Base-by-base conservation (phyloP, 2,329 filamentous ascomycete genomes). In the Esteya vermicola region DNA sequence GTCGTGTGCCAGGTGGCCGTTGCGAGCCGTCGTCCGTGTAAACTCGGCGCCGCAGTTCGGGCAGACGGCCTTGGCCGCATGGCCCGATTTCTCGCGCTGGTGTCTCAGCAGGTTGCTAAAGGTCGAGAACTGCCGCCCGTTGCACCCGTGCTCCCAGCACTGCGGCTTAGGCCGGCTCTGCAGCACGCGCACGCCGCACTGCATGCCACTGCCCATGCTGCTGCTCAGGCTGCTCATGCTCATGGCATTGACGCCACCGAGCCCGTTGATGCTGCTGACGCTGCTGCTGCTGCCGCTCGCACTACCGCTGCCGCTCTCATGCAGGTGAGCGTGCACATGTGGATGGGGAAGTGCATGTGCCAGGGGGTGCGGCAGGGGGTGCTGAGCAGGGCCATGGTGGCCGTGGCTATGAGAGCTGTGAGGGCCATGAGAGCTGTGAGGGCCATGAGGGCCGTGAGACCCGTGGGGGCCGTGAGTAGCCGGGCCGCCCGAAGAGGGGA, bases 71-170 rank as follows among this genome's bases (percentile, higher is more conserved):
- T 95, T 95, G 23, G 82, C 70, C 10, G 88, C 85, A 39, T 88
- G 86, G 21, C 89, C 89, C 1, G 85, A 93, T 58, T 94, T 95
- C 60, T 96, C 89, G 33, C 89, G 75, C 59, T 95, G 88, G 57
- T 96, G 89, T 46, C 89, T 73, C 28, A 95, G 67, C 4, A 95
- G 72, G 56, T 95, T 95, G 71, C 86, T 94, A 56, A 95, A 95
- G 4, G 89, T 95, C 16, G 85, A 93, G 55, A 96, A 96, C 53
- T 93, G 84, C 23, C 88, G 78, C 18, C 89, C 89, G 52, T 95
- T 94, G 66, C 89, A 96, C 10, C 88, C 89, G 54, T 96, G 89
- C 45, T 95, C 89, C 84, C 85, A 96, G 60, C 89, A 95, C 56
- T 93, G 85, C 34, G 88, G 86, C 62, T 93, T 93, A n/a, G 85